These are phyloP conservation scores for Fusarium nelsonii DNA, from an alignment of 2,329 filamentous ascomycete genomes.

Conservation along the genomic window DNA sequence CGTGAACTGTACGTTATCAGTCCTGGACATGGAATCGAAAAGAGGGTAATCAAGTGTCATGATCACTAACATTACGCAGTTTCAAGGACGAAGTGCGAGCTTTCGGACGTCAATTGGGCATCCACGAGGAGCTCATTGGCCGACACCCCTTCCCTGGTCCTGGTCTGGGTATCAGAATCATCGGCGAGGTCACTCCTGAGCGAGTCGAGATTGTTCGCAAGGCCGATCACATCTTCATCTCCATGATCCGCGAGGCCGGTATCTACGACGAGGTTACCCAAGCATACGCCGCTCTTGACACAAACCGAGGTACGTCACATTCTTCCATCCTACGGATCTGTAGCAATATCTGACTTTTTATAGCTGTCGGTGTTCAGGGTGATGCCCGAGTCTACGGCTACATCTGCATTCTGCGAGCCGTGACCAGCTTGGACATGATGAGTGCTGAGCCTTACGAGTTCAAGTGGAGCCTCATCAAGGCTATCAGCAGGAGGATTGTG, in stretches of 20 bases:
- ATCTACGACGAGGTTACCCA: conserved; percentile 60
- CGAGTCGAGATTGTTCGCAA: conserved; percentile 79
- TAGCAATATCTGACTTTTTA: conserved; percentile 24
- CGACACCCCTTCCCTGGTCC: conserved; percentile 81
- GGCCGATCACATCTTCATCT: conserved; percentile 79
- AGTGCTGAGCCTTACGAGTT: conserved; percentile 65
- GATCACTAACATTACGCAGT: conserved; percentile 18
- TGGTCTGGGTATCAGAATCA: conserved; percentile 78
- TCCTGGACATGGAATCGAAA: background rate
- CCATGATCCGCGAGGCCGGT: conserved; percentile 76
- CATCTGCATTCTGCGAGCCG: conserved; percentile 53
- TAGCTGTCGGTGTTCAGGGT: conserved; percentile 53
- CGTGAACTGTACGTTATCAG: conserved; percentile 62
- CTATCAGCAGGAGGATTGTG: conserved; percentile 23
- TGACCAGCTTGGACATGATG: conserved; percentile 69
- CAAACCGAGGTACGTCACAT: conserved; percentile 30
- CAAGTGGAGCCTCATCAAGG: conserved; percentile 20
- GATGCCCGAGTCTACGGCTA: conserved; percentile 8
- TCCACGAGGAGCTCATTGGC: conserved; percentile 44
- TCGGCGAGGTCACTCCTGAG: conserved; percentile 84
- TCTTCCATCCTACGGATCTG: background rate
- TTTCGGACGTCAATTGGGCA: conserved; percentile 50
- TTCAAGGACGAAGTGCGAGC: conserved; percentile 81
- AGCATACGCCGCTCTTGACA: conserved; percentile 47
- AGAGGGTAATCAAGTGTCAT: conserved; percentile 5